Conservation (phyloP, 257 asterid species). For the Gentiana macrophylla region DNA sequence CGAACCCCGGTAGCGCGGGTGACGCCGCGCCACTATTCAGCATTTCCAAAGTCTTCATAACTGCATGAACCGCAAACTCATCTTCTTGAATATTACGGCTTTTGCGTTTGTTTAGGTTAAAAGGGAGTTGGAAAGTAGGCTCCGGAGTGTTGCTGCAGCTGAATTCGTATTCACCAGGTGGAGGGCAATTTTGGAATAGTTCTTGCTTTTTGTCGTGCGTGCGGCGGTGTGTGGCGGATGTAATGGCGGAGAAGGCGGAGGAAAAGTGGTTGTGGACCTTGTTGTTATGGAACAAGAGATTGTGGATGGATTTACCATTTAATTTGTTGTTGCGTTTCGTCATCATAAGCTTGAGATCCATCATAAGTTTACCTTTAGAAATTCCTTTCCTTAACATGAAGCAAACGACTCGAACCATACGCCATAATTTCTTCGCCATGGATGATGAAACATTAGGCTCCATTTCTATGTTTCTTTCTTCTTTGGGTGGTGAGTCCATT, state of each 20-base stretch:
- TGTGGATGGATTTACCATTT: constrained; percentile 66
- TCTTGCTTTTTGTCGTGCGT: neutral
- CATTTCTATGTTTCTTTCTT: constrained; percentile 27
- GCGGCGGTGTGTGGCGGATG: constrained; percentile 20
- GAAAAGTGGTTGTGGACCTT: neutral
- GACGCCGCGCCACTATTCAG: constrained; percentile 28
- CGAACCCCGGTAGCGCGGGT: constrained; percentile 30
- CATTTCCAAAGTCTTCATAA: constrained; percentile 32
- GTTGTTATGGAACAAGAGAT: constrained; percentile 19
- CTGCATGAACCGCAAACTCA: constrained; percentile 4
- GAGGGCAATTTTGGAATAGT: constrained; percentile 12
- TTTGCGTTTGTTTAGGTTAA: no score
- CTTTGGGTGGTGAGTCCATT: neutral
- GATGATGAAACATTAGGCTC: constrained; percentile 40
- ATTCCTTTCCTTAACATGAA: constrained; percentile 71
- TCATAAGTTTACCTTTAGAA: constrained; percentile 46
- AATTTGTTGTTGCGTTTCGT: constrained; percentile 63
- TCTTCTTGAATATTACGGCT: constrained; percentile 1
- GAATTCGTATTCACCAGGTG: constrained; percentile 53
- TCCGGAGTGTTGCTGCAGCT: constrained; percentile 78
- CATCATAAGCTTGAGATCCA: constrained; percentile 45
- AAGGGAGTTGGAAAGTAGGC: no score
- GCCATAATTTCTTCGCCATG: constrained; percentile 66
- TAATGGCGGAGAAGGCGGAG: constrained; percentile 11
- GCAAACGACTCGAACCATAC: constrained; percentile 35